Percentiles rank a stretch among this genome's conserved stretches.
Evolutionary conservation across 2,329 filamentous ascomycete species (phyloP).

Genomic region (Calonectria multiphialidica): DNA sequence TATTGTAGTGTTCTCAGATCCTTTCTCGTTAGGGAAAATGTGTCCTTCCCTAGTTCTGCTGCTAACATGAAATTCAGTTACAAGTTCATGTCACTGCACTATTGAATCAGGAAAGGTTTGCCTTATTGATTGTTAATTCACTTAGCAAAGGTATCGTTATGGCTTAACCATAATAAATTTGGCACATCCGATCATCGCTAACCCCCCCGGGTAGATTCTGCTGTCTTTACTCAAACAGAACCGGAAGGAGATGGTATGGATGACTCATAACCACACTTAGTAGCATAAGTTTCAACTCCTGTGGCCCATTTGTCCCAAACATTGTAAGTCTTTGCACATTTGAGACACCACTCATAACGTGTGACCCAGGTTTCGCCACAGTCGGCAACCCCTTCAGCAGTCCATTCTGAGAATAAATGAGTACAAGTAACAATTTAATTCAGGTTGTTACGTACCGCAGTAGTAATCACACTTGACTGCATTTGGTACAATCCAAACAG

Average conservation of each 20-base stretch:
- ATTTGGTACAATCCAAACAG: neutral
- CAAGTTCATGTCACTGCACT: too few species aligned
- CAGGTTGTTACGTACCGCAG: neutral
- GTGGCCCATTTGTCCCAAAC: neutral
- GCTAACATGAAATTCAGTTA: too few species aligned
- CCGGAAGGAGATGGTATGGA: neutral
- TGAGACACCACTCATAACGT: neutral
- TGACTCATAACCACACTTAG: neutral
- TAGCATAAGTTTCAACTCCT: neutral
- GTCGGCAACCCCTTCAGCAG: neutral
- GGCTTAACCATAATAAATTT: too few species aligned
- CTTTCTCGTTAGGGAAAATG: too few species aligned
- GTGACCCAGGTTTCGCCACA: neutral
- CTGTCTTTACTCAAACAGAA: neutral
- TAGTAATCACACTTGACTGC: neutral
- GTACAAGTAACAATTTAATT: neutral
- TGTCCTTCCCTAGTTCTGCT: too few species aligned
- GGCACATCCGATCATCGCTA: too few species aligned
- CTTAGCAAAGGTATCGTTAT: too few species aligned
- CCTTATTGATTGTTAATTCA: too few species aligned
- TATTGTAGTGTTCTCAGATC: too few species aligned
- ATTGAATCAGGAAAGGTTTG: too few species aligned
- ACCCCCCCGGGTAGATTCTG: neutral
- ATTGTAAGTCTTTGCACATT: neutral
- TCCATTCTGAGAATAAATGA: neutral